Evolutionary conservation across 371 early-diverging fungal genomes (phyloP).

Genomic region (Zancudomyces culisetae): DNA sequence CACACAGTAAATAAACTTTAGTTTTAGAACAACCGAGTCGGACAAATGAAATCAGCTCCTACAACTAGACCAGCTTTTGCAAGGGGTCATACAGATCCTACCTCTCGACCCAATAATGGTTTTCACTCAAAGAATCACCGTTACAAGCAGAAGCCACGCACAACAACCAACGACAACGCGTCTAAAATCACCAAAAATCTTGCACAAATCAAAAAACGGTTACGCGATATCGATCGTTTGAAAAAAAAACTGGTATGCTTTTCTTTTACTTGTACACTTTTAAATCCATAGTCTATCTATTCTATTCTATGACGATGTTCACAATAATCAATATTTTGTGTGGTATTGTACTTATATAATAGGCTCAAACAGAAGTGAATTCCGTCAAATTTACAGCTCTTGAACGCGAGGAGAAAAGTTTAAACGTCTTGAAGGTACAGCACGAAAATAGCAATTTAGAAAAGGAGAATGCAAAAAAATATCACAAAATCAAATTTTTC

Average conservation of each 20-base stretch:
- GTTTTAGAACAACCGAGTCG: too few relatives aligned
- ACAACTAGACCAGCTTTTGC: too few relatives aligned
- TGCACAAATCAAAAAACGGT: slow-evolving; percentile 2
- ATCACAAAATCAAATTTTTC: slow-evolving; percentile 5
- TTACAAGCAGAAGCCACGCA: neutral
- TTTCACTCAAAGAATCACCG: too few relatives aligned
- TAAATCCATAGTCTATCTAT: too few relatives aligned
- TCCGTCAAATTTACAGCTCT: neutral
- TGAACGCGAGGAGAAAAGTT: slow-evolving; percentile 2
- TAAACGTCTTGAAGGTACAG: neutral
- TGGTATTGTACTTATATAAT: too few relatives aligned
- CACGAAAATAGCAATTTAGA: neutral
- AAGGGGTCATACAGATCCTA: too few relatives aligned
- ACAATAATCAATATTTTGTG: neutral
- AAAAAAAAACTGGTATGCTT: neutral
- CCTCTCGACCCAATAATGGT: too few relatives aligned
- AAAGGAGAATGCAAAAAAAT: slow-evolving; percentile 1
- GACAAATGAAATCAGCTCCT: too few relatives aligned
- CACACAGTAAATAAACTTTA: too few relatives aligned
- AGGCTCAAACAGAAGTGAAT: neutral
- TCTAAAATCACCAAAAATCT: neutral
- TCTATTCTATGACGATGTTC: neutral
- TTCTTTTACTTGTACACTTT: too few relatives aligned
- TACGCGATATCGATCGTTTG: slow-evolving; percentile 10
- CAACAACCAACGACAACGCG: neutral